Conservation (phyloP, 352 stramenopile genomes). For the Thalassiosira hispida region DNA sequence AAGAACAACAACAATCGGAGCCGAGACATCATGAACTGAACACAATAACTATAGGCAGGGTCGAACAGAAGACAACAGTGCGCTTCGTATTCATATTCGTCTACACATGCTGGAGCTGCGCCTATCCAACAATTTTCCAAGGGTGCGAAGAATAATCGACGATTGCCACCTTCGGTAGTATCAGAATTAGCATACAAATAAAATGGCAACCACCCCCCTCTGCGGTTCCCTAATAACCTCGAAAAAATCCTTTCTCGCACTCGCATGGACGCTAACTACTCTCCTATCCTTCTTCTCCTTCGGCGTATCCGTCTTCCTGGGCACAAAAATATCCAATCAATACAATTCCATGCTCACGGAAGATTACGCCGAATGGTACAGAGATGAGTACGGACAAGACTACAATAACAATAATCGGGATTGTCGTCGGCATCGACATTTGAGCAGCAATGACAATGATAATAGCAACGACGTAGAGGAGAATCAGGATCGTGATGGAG, state of each 20-base stretch:
- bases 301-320: conserved; percentile 58
- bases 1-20: too few species aligned
- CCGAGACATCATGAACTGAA: too few species aligned
- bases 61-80: too few species aligned
- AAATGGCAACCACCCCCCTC: conserved; percentile 61
- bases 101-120: too few species aligned
- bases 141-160: too few species aligned
- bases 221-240: conserved; percentile 73
- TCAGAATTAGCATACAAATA: conserved; percentile 1
- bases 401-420: conserved; percentile 31
- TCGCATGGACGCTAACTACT: conserved; percentile 80
- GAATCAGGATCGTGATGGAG: conserved; percentile 26
- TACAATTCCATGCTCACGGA: conserved; percentile 67
- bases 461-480: conserved; percentile 48
- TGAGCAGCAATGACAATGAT: conserved; percentile 42
- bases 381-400: conserved; percentile 44
- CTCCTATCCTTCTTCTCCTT: conserved; percentile 76
- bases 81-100: too few species aligned
- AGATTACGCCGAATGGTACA: conserved; percentile 63
- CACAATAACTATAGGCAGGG: too few species aligned
- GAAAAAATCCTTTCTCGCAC: conserved; percentile 73
- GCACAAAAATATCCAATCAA: conserved; percentile 70
- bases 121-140: too few species aligned
- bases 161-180: too few species aligned
- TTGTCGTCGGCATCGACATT: background rate